Conservation (phyloP, 2,329 filamentous ascomycete genomes). For the Exophiala dermatitidis region DNA sequence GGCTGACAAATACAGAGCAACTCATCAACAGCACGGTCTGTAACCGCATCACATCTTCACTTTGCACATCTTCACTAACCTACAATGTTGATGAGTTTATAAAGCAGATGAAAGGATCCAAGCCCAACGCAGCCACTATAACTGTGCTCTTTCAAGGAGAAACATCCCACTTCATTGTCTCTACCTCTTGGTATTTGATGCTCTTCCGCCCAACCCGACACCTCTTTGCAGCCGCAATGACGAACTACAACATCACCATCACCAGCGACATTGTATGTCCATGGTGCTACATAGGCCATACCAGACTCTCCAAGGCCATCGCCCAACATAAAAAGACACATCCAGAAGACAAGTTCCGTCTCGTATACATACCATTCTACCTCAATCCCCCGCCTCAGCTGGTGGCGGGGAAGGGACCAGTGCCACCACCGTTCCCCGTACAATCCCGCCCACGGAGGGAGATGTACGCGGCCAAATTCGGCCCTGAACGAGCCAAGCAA, state of each 20-base stretch:
- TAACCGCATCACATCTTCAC: not conserved
- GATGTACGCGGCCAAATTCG: conserved; percentile 58
- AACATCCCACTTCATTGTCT: no score
- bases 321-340: conserved; percentile 55
- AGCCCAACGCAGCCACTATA: no score
- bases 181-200: no score
- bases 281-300: conserved; percentile 71
- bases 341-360: conserved; percentile 64
- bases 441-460: conserved; percentile 47
- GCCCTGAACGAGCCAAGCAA: conserved; percentile 51
- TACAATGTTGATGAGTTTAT: not conserved
- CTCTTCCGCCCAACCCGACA: conserved; percentile 7
- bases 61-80: not conserved
- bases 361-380: conserved; percentile 73
- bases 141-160: no score
- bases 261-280: conserved; percentile 72
- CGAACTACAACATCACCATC: conserved; percentile 67
- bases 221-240: conserved; percentile 45
- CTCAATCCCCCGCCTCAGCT: conserved; percentile 60
- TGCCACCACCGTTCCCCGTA: conserved; percentile 50
- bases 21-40: not conserved
- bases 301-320: conserved; percentile 67
- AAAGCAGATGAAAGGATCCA: not conserved
- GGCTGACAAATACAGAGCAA: not conserved
- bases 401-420: conserved; percentile 42